A percentile compares a stretch with the other conserved stretches of the same genome.
phyloP scores from a whole-genome alignment of 2,329 filamentous ascomycete genomes.

The Aspergillus quadricinctus region DNA sequence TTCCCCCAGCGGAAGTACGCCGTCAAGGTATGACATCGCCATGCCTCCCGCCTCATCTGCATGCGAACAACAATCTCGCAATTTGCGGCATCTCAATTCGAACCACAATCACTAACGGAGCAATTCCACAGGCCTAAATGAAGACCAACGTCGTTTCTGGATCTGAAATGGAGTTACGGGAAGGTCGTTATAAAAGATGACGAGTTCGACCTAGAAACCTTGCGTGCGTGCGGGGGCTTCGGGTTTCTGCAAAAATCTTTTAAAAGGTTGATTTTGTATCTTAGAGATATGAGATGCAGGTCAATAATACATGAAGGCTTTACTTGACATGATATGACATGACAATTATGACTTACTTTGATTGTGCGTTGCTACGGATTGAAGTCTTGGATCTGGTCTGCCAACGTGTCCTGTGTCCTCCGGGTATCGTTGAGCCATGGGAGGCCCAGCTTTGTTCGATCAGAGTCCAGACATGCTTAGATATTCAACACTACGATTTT shows the following conservation, averaged over 20 bases:
- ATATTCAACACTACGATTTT: background rate
- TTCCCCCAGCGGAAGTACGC: slow-evolving; percentile 99
- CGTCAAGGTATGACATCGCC: slow-evolving; percentile 73
- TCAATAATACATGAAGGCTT: slow-evolving; percentile 33
- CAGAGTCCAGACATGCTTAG: background rate
- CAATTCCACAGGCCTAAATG: slow-evolving; percentile 28
- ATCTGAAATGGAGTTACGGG: slow-evolving; percentile 35
- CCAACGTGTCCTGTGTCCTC: too few species aligned
- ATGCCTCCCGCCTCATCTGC: background rate
- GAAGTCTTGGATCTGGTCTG: too few species aligned
- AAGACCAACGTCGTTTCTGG: slow-evolving; percentile 19
- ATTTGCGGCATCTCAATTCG: background rate
- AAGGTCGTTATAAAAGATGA: slow-evolving; percentile 29
- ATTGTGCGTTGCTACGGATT: too few species aligned
- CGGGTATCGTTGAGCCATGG: too few species aligned
- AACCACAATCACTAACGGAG: slow-evolving; percentile 5
- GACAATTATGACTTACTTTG: slow-evolving; percentile 1
- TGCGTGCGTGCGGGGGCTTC: slow-evolving; percentile 20
- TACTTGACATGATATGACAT: slow-evolving; percentile 31
- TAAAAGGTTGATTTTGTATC: slow-evolving; percentile 33
- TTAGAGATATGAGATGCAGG: slow-evolving; percentile 35
- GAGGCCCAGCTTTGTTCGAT: too few species aligned
- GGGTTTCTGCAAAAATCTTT: slow-evolving; percentile 26
- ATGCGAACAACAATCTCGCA: background rate
- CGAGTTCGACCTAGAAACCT: slow-evolving; percentile 28